Conservation (phyloP, 768 basidiomycete genomes). For the Suillus weaverae region DNA sequence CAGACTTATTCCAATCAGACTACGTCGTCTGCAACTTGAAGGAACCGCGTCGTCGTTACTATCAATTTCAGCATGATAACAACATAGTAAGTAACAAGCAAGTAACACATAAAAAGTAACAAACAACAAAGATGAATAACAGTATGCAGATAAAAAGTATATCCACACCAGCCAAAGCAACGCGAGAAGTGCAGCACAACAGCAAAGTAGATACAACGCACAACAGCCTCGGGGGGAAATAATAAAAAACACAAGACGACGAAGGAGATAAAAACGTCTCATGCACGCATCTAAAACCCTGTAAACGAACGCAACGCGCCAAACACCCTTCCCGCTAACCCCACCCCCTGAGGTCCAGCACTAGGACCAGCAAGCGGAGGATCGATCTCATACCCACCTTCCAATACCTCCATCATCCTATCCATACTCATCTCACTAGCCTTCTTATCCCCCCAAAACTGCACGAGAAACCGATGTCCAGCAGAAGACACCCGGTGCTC, state of each 20-base stretch:
- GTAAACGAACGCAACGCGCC: constrained; percentile 1
- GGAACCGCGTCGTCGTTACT: background rate
- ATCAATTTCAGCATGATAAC: background rate
- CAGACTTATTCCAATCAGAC: background rate
- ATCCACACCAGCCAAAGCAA: background rate
- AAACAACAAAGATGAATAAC: background rate
- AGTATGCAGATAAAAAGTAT: background rate
- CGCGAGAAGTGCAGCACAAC: background rate
- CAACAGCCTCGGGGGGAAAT: background rate
- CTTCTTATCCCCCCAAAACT: constrained; percentile 1
- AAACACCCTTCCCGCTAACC: background rate
- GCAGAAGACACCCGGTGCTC: background rate
- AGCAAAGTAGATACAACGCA: background rate
- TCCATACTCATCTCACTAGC: background rate
- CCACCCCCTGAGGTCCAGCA: background rate
- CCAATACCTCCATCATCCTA: background rate
- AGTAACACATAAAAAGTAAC: background rate
- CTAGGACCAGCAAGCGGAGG: background rate
- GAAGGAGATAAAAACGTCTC: background rate
- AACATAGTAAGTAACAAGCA: background rate
- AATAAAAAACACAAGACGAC: background rate
- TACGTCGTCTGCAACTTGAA: background rate
- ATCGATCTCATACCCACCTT: background rate
- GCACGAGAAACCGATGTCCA: background rate
- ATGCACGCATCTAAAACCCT: background rate